Evolutionary conservation across 2,329 filamentous ascomycete genomes (phyloP).

Genomic region (Penicillium sp.): DNA sequence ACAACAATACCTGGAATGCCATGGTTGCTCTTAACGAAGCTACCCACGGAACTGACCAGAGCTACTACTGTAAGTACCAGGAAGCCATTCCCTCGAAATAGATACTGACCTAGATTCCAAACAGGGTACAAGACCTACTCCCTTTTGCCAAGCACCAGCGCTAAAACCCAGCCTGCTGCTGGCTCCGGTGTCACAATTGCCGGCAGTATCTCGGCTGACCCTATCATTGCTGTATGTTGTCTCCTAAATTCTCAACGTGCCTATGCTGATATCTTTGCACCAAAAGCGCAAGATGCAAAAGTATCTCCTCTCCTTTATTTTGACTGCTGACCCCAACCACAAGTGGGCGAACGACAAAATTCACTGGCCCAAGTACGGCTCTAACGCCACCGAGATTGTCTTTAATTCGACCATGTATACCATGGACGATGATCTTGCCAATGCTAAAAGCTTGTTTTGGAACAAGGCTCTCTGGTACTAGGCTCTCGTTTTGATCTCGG

Average conservation of each 20-base stretch:
- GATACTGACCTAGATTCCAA: background rate
- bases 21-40: slow-evolving; percentile 33
- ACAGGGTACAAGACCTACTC: slow-evolving; percentile 15
- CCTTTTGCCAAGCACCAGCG: slow-evolving; percentile 9
- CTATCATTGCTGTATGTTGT: slow-evolving; percentile 24
- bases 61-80: slow-evolving; percentile 33
- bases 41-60: slow-evolving; percentile 41
- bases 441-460: slow-evolving; percentile 32
- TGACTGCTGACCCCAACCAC: slow-evolving; percentile 33
- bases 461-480: slow-evolving; percentile 41
- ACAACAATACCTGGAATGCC: slow-evolving; percentile 42
- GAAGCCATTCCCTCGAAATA: background rate
- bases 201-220: slow-evolving; percentile 25
- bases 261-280: slow-evolving; percentile 4
- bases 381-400: slow-evolving; percentile 28
- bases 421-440: slow-evolving; percentile 36
- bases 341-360: slow-evolving; percentile 37
- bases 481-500: background rate
- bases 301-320: slow-evolving; percentile 33
- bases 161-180: slow-evolving; percentile 9
- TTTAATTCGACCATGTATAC: slow-evolving; percentile 37
- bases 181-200: slow-evolving; percentile 15
- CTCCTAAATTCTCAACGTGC: background rate
- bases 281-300: slow-evolving; percentile 32
- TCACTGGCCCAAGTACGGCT: slow-evolving; percentile 35